phyloP scores from a whole-genome alignment of 129 eudicot genomes.

The carrot (Daucus carota) region DNA sequence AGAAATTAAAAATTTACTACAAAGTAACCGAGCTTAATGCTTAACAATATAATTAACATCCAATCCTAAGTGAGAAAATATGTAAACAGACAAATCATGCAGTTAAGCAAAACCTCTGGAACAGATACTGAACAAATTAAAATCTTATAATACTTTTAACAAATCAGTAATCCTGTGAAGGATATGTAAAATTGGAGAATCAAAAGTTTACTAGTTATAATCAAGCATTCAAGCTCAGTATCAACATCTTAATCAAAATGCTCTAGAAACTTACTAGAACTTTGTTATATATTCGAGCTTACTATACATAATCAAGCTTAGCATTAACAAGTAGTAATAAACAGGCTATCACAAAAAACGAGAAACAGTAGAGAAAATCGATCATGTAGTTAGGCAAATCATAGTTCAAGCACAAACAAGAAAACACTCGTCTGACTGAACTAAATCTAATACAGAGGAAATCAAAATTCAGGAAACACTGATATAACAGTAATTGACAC shows the following conservation, averaged over 20 bases:
- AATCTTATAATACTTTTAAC: too few species aligned
- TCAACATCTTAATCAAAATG: neutral
- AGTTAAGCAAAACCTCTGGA: neutral
- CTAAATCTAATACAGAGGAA: neutral
- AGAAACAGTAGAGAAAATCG: neutral
- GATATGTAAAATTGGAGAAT: neutral
- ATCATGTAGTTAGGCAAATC: neutral
- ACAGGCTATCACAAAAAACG: neutral
- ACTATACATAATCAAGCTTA: neutral
- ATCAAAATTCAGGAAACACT: neutral
- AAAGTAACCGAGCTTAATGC: neutral
- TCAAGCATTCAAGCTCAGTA: neutral
- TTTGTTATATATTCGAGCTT: too few species aligned
- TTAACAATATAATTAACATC: neutral
- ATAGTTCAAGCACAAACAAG: too few species aligned
- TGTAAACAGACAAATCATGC: neutral
- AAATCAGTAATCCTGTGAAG: neutral
- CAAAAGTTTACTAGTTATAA: neutral
- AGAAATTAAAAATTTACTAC: neutral
- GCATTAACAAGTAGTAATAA: too few species aligned
- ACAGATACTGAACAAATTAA: too few species aligned
- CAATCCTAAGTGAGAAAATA: too few species aligned
- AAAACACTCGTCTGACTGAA: too few species aligned
- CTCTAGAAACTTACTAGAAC: neutral
- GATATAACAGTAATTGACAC: neutral